Evolutionary conservation across 1,284 basidiomycete species (phyloP).

Genomic region (Microbotryum saponariae): DNA sequence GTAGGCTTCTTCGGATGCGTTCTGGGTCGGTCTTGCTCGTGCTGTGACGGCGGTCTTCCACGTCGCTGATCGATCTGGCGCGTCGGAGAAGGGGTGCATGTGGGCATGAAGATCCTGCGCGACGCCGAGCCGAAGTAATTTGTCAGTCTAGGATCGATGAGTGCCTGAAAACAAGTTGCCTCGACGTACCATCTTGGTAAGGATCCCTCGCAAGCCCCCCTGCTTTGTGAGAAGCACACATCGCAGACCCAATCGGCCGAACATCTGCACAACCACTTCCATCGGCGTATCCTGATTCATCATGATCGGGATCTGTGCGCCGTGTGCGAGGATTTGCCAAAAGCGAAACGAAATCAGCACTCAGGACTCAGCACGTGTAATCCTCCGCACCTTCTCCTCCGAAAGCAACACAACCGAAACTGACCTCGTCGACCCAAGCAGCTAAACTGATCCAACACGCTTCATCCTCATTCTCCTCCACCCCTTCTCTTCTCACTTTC

Average conservation of each 20-base stretch:
- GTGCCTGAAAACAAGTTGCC: background rate
- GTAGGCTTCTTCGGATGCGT: too few relatives aligned
- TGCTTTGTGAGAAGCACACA: constrained; percentile 24
- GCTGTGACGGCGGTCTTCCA: too few relatives aligned
- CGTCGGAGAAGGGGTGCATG: constrained; percentile 10
- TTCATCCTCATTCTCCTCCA: background rate
- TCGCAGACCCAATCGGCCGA: constrained; percentile 31
- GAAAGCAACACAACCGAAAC: background rate
- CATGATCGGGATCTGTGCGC: constrained; percentile 28
- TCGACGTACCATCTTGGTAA: constrained; percentile 28
- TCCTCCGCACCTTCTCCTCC: too few relatives aligned
- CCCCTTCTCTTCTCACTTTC: background rate
- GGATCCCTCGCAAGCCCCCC: constrained; percentile 18
- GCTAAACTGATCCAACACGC: constrained; percentile 22
- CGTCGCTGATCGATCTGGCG: too few relatives aligned
- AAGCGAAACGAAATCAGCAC: background rate
- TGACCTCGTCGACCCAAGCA: constrained; percentile 33
- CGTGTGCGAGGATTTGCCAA: background rate
- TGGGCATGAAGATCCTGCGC: constrained; percentile 25
- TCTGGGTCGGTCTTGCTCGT: too few relatives aligned
- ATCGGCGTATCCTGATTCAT: constrained; percentile 30
- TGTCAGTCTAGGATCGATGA: background rate
- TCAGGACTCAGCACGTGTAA: background rate
- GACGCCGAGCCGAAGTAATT: too few relatives aligned
- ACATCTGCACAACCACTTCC: constrained; percentile 37